Percentiles rank a stretch among this genome's conserved stretches.
Conservation (phyloP, 2,329 filamentous ascomycete genomes). For the Ophiosphaerella herpotricha region DNA sequence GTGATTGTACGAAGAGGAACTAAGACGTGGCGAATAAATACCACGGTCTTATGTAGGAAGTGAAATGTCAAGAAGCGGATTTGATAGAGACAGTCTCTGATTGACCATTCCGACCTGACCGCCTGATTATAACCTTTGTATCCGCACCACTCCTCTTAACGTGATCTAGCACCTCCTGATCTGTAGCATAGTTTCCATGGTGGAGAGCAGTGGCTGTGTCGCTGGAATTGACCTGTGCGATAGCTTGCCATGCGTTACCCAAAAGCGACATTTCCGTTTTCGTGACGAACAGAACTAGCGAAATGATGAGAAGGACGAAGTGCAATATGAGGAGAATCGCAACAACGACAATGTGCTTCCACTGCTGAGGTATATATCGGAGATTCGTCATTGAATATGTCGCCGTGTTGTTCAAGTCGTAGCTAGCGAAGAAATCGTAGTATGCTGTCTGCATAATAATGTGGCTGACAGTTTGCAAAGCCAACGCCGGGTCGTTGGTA, state of each 20-base stretch:
- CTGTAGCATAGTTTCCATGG: conserved; percentile 6
- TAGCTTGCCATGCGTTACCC: conserved; percentile 15
- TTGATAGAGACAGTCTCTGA: too few species aligned
- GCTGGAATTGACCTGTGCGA: conserved; percentile 10
- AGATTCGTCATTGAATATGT: neutral
- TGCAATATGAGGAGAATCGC: conserved; percentile 6
- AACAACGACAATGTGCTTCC: conserved; percentile 6
- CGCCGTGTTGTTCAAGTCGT: neutral
- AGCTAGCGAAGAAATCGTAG: conserved; percentile 11
- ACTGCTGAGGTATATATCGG: conserved; percentile 3
- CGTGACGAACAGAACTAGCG: conserved; percentile 2
- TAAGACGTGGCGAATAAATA: too few species aligned
- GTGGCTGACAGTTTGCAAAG: conserved; percentile 12
- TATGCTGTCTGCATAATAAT: conserved; percentile 12
- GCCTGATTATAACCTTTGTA: too few species aligned
- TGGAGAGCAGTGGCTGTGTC: conserved; percentile 8
- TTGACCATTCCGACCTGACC: too few species aligned
- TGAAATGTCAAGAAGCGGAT: too few species aligned
- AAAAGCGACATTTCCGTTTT: conserved; percentile 14
- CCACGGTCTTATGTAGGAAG: too few species aligned
- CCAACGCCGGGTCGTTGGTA: conserved; percentile 11
- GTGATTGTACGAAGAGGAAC: too few species aligned
- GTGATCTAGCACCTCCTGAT: conserved; percentile 5
- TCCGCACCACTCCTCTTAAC: too few species aligned
- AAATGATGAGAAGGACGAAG: conserved; percentile 1